Conservation (phyloP, 306 rosid genomes). For the Benincasa hispida region DNA sequence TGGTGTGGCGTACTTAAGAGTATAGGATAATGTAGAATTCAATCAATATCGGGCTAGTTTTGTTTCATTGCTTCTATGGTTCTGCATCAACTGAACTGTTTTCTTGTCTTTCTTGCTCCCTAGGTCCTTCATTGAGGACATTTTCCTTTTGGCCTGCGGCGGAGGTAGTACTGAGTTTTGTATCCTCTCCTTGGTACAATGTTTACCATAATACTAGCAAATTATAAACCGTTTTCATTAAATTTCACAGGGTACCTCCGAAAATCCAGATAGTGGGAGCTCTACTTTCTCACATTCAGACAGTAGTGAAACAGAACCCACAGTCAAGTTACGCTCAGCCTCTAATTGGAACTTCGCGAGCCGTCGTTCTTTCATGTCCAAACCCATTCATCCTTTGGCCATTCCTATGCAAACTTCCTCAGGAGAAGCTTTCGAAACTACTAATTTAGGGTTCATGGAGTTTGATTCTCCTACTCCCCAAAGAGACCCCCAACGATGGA, state of each 20-base stretch:
- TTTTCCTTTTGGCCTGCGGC: slow-evolving; percentile 35
- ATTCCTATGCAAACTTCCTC: slow-evolving; percentile 31
- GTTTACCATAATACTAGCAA: neutral
- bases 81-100: slow-evolving; percentile 13
- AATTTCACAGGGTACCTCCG: slow-evolving; percentile 63
- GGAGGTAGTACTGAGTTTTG: slow-evolving; percentile 63
- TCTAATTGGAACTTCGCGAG: slow-evolving; percentile 41
- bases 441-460: slow-evolving; percentile 32
- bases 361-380: slow-evolving; percentile 63
- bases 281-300: slow-evolving; percentile 51
- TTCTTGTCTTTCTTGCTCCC: slow-evolving; percentile 16
- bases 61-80: neutral
- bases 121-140: slow-evolving; percentile 44
- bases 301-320: slow-evolving; percentile 60
- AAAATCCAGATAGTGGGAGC: slow-evolving; percentile 37
- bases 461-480: slow-evolving; percentile 44
- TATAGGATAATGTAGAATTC: neutral
- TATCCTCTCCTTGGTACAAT: neutral
- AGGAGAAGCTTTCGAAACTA: slow-evolving; percentile 38
- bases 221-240: neutral
- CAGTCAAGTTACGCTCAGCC: slow-evolving; percentile 37
- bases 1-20: too few relatives aligned
- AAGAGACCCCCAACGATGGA: slow-evolving; percentile 45
- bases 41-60: neutral
- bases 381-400: slow-evolving; percentile 69